Percentiles rank a stretch among this genome's conserved stretches.
These are phyloP conservation scores for Schoenoplectus tabernaemontani DNA, from an alignment of 202 grass and related monocot genomes.

Conservation along the genomic window DNA sequence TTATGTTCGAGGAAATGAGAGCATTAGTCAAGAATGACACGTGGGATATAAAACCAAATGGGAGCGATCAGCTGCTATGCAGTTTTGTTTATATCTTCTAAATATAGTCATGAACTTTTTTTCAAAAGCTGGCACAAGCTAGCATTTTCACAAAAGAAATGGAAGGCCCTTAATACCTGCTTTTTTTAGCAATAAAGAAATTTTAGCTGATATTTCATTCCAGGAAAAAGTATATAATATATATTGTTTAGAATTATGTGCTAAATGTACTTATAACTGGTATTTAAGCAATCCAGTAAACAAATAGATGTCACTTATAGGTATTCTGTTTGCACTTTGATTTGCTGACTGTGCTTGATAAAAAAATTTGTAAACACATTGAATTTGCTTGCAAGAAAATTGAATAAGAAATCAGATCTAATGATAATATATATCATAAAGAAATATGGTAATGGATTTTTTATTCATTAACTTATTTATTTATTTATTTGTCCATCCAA, in stretches of 20 bases:
- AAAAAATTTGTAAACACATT: no score
- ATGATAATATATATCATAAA: not conserved
- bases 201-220: not conserved
- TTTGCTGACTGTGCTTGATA: no score
- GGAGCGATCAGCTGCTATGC: slow-evolving; percentile 3
- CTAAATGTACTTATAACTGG: not conserved
- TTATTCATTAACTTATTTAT: not conserved
- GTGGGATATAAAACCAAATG: not conserved
- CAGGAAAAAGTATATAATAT: not conserved
- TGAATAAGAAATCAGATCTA: not conserved
- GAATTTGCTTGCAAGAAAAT: not conserved
- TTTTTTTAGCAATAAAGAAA: not conserved
- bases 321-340: not conserved
- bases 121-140: slow-evolving; percentile 20
- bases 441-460: not conserved
- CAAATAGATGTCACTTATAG: not conserved
- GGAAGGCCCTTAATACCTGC: not conserved
- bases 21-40: no score
- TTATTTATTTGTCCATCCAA: slow-evolving; percentile 72
- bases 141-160: slow-evolving; percentile 5
- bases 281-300: no score
- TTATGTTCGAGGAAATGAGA: no score
- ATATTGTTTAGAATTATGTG: not conserved
- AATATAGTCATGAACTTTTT: slow-evolving; percentile 6
- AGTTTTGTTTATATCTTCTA: slow-evolving; percentile 8